Base-by-base conservation (phyloP, 305 asterid species). In the Solanum aculeatissimum region DNA sequence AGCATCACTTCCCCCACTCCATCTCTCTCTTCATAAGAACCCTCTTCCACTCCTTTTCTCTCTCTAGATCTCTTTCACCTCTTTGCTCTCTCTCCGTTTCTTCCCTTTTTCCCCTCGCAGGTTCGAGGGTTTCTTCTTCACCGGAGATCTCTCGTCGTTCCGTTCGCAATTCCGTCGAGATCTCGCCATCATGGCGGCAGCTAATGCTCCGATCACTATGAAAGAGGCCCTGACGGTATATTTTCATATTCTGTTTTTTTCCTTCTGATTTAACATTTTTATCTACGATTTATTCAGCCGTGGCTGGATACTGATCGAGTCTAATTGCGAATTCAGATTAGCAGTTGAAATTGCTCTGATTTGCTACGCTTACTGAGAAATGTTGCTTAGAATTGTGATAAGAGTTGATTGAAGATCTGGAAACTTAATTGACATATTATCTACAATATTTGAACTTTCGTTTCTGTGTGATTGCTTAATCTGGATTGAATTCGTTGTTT, bases 191-290 rank as follows among this genome's bases (percentile, higher is more conserved):
- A 92, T 93, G 98, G 98, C 98, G 87, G 97, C 98, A 80, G 95
- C 97, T 55, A 95, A 90, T 88, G 98, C 98, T 84, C 98, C 98
- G 94, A 94, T 94, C 95, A 92, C 95, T 84, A 94, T 94, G 98
- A 93, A 93, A 77, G 98, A 94, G 86, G 83, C 94, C 82, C 95
- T 95, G 42, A 95, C 97, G 98, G 98, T 95, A 91, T 40, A 58
- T 72, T 21, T 71, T 65, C 21, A 65, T 29, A 7, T 7, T 63
- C 43, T 42, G 15, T 7, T 71, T 45, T 19, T 13, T 15, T 45
- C 13, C 7, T 27, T 70, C 29, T 19, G 29, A 38, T 40, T 75
- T 15, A 49, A 23, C 60, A 23, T 74, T 71, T 42, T 12, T 71
- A 5, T 13, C 55, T 43, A 23, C 80, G 80, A 72, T 72, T 72